Conservation (phyloP, 805 yeast species). For the Metschnikowia borealis region DNA sequence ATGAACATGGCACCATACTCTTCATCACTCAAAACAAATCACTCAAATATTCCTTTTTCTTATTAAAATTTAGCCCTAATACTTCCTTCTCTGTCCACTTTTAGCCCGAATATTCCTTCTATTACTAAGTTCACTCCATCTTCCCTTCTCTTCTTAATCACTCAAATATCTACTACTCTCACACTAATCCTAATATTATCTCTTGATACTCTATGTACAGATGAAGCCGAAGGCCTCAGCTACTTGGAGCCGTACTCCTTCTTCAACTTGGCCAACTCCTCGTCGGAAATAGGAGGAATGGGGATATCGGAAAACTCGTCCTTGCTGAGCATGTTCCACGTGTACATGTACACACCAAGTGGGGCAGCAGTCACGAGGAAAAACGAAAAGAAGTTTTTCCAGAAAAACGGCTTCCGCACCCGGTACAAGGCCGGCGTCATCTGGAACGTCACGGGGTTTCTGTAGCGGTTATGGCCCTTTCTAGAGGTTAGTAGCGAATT, state of each 20-base stretch:
- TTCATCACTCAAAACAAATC: too few relatives aligned
- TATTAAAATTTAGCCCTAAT: too few relatives aligned
- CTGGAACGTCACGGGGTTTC: slow-evolving; percentile 66
- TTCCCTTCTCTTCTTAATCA: too few relatives aligned
- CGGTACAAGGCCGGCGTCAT: slow-evolving; percentile 94
- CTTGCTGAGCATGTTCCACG: slow-evolving; percentile 60
- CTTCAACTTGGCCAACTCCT: slow-evolving; percentile 66
- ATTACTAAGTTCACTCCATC: too few relatives aligned
- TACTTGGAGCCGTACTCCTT: slow-evolving; percentile 61
- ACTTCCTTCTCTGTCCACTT: too few relatives aligned
- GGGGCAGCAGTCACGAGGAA: slow-evolving; percentile 59
- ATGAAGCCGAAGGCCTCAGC: not conserved
- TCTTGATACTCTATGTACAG: too few relatives aligned
- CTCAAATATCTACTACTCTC: too few relatives aligned
- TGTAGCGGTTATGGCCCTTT: slow-evolving; percentile 42
- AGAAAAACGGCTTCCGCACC: slow-evolving; percentile 83
- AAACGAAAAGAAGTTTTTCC: slow-evolving; percentile 66
- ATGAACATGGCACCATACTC: too few relatives aligned
- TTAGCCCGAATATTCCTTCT: too few relatives aligned
- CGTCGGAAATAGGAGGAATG: slow-evolving; percentile 84
- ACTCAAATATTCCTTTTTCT: too few relatives aligned
- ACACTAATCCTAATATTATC: too few relatives aligned
- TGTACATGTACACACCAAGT: slow-evolving; percentile 58
- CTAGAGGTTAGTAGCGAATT: slow-evolving; percentile 21
- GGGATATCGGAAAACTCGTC: slow-evolving; percentile 93